phyloP scores from a whole-genome alignment of 305 asterid genomes.

The Fraxinus latifolia region DNA sequence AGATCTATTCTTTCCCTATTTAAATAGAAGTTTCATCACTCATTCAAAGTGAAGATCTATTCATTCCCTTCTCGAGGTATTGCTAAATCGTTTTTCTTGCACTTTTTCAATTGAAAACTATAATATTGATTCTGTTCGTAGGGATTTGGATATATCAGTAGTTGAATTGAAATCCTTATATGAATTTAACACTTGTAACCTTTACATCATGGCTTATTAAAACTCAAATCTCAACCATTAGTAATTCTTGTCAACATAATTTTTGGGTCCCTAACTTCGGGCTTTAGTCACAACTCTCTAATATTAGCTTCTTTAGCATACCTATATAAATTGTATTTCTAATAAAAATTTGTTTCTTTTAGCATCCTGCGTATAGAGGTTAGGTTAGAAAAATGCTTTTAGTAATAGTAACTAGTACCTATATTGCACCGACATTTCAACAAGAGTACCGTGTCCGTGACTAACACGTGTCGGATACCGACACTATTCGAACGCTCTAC shows the following conservation, averaged over 20 bases:
- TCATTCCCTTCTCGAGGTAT: neutral
- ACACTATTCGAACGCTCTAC: too few species aligned
- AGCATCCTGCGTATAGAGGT: neutral
- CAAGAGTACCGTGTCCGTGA: neutral
- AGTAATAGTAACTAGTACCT: neutral
- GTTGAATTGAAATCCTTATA: neutral
- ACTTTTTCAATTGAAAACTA: neutral
- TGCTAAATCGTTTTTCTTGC: neutral
- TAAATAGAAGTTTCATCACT: neutral
- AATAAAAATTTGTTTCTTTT: neutral
- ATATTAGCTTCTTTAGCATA: neutral
- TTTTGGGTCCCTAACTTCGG: neutral
- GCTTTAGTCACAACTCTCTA: neutral
- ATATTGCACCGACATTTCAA: neutral
- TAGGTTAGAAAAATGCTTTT: neutral
- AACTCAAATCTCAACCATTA: neutral
- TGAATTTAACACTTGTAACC: neutral
- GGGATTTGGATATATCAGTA: neutral
- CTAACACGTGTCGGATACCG: too few species aligned
- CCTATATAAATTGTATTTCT: neutral
- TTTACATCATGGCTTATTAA: neutral
- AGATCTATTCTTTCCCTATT: neutral
- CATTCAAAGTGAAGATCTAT: neutral
- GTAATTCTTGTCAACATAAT: neutral
- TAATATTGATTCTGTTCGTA: neutral